Evolutionary conservation across 2,329 filamentous ascomycete genomes (phyloP).

Genomic region (Aphanocladium album): DNA sequence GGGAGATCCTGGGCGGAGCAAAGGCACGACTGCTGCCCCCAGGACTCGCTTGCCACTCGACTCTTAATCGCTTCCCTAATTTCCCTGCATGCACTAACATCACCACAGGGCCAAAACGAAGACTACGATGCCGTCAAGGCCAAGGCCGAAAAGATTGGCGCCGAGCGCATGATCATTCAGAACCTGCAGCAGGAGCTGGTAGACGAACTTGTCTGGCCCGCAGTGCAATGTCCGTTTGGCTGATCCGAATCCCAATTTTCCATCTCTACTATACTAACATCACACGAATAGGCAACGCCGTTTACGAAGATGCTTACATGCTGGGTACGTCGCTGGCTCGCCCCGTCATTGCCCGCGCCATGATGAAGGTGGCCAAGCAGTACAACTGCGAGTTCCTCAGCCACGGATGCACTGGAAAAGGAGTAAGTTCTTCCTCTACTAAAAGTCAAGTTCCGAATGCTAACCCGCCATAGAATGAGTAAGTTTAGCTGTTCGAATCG

Average conservation of each 20-base stretch:
- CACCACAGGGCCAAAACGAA: conserved; percentile 54
- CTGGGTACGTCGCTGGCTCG: conserved; percentile 53
- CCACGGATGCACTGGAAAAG: conserved; percentile 33
- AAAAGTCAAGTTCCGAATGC: not conserved
- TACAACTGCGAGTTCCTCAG: conserved; percentile 34
- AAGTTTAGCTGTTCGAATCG: conserved; percentile 12
- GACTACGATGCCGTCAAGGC: conserved; percentile 60
- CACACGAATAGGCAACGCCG: conserved; percentile 36
- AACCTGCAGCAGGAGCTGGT: conserved; percentile 68
- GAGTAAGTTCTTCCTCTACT: conserved; percentile 28
- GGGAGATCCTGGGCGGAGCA: no score
- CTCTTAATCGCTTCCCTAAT: no score
- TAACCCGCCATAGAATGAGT: conserved; percentile 23
- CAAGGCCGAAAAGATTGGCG: conserved; percentile 13
- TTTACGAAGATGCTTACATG: conserved; percentile 42
- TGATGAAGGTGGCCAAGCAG: conserved; percentile 16
- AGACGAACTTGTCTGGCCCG: conserved; percentile 70
- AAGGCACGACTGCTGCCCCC: no score
- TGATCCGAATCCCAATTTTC: not conserved
- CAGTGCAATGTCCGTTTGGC: conserved; percentile 52
- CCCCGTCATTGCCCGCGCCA: conserved; percentile 57
- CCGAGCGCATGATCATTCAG: conserved; percentile 40
- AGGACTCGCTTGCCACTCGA: no score
- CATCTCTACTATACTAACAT: not conserved
- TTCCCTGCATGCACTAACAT: no score